These are phyloP conservation scores for Zygotorulaspora sp. DNA, from an alignment of 805 yeast genomes.

Conservation along the genomic window DNA sequence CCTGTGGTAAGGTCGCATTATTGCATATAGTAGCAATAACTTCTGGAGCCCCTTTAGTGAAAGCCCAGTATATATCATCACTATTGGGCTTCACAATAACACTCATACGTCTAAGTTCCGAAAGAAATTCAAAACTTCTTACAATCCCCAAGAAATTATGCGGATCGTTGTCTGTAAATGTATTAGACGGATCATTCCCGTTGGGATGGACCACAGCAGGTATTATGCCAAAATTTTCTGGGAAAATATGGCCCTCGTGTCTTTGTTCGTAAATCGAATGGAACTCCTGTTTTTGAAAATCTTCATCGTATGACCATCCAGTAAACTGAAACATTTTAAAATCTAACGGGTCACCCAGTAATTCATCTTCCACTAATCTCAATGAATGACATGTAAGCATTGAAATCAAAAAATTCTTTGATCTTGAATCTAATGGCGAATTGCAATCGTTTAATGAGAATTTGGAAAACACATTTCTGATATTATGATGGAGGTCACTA, in stretches of 20 bases:
- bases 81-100: slow-evolving; percentile 56
- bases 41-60: slow-evolving; percentile 97
- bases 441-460: slow-evolving; percentile 31
- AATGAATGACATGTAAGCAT: slow-evolving; percentile 78
- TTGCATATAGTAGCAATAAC: slow-evolving; percentile 76
- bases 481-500: slow-evolving; percentile 25
- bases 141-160: slow-evolving; percentile 43
- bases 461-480: slow-evolving; percentile 25
- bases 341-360: slow-evolving; percentile 93
- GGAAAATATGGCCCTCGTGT: slow-evolving; percentile 37
- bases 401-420: slow-evolving; percentile 36
- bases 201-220: slow-evolving; percentile 51
- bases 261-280: slow-evolving; percentile 38
- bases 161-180: slow-evolving; percentile 36
- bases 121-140: slow-evolving; percentile 72
- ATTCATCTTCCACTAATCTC: slow-evolving; percentile 67
- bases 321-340: slow-evolving; percentile 90
- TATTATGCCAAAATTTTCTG: slow-evolving; percentile 41
- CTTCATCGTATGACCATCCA: slow-evolving; percentile 70
- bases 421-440: slow-evolving; percentile 28
- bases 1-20: slow-evolving; percentile 63
- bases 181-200: slow-evolving; percentile 26
- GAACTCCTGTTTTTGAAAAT: slow-evolving; percentile 41
- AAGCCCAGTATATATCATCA: slow-evolving; percentile 44
- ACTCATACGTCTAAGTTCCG: slow-evolving; percentile 85